Base-by-base conservation (phyloP, 257 asterid species). In the Solanum chiquidenum region DNA sequence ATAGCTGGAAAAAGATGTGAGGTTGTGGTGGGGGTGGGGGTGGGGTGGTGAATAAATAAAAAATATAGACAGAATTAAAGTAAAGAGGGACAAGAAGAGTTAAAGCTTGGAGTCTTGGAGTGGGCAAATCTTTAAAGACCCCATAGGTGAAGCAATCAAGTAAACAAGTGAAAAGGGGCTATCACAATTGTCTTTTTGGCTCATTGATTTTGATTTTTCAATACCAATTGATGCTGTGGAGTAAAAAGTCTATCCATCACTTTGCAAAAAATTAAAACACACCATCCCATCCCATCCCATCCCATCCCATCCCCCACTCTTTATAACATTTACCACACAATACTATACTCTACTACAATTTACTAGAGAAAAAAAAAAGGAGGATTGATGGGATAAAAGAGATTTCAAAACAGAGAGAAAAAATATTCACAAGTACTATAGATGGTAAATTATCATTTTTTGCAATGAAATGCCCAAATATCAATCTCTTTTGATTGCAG, bases 91-190 rank as follows among this genome's bases (percentile, higher is more conserved):
- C 84, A 66, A 76, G 77, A 46, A 37, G 88, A 85, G 83, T 91
- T 87, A 91, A 88, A 88, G 91, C 91, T 90, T 91, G 91, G 95
- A 93, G 95, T 90, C 92, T 91, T 88, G 90, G 94, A 92, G 93
- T 92, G 95, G 94, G 89, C 91, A 91, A 79, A 89, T 91, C 93
- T 88, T 92, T 92, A 91, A 93, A 87, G 90, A 82, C 71, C 87
- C 86, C 86, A 86, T 87, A 69, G 83, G 83, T 87, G 89, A 91
- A 85, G 90, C 86, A 85, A 90, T 90, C 89, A 76, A 89, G 89
- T 88, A 62, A 82, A 52, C 23, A 44, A 75, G 85, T 87, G 49
- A 85, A 86, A 85, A 66, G 46, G 38, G 82, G 44, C 64, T 40
- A 37, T 85, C 87, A 49, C 11, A 62, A 35, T 84, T 84, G 34